These are phyloP conservation scores for Tephrocybe sp. DNA, from an alignment of 768 basidiomycete genomes.

Conservation along the genomic window DNA sequence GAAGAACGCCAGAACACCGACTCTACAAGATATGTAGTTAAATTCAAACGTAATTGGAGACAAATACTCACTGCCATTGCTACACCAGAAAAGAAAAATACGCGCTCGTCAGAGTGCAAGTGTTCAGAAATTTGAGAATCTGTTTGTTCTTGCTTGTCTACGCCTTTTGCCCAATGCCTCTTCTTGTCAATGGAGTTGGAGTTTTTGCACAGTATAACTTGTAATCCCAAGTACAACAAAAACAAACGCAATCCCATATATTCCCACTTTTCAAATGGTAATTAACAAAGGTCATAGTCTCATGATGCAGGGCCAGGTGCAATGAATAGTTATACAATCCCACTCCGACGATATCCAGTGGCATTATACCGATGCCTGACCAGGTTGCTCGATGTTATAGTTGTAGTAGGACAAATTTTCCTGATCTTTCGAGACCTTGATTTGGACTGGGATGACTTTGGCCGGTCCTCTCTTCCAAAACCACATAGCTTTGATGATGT, in stretches of 20 bases:
- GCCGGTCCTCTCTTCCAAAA: constrained; percentile 30
- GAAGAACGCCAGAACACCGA: constrained; percentile 42
- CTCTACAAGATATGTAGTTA: constrained; percentile 28
- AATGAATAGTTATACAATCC: too few species aligned
- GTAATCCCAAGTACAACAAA: too few species aligned
- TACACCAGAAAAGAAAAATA: constrained; percentile 8
- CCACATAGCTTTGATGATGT: constrained; percentile 32
- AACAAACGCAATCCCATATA: background rate
- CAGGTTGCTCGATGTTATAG: background rate
- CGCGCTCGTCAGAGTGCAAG: constrained; percentile 15
- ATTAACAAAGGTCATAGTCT: too few species aligned
- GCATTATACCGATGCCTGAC: background rate
- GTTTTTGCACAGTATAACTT: too few species aligned
- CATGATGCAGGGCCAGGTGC: too few species aligned
- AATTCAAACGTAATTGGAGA: background rate
- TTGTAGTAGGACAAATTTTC: constrained; percentile 5
- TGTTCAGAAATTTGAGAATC: constrained; percentile 33
- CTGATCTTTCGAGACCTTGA: constrained; percentile 5
- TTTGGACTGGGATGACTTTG: constrained; percentile 1
- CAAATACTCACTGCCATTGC: constrained; percentile 41
- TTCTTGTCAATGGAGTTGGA: too few species aligned
- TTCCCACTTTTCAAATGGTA: background rate
- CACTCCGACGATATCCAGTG: too few species aligned
- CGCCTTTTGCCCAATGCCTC: too few species aligned
- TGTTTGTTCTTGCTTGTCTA: constrained; percentile 32